Evolutionary conservation across 345 rosid species (phyloP).

Genomic region (Excoecaria agallocha): DNA sequence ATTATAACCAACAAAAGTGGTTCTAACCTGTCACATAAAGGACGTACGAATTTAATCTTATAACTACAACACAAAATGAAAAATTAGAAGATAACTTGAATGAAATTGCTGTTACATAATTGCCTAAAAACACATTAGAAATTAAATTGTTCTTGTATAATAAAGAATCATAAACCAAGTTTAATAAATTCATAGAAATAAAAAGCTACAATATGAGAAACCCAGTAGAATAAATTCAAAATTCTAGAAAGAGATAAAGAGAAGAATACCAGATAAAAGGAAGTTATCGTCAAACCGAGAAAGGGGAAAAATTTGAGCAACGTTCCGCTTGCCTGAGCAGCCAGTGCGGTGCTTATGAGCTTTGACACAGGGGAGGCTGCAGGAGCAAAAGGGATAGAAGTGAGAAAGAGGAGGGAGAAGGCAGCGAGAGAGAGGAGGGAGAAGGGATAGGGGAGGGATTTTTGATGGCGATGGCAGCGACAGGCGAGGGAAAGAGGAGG

Average conservation of each 20-base stretch:
- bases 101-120: too few relatives aligned
- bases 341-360: slow-evolving; percentile 76
- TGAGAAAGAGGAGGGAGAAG: too few relatives aligned
- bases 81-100: too few relatives aligned
- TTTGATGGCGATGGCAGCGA: too few relatives aligned
- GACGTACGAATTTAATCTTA: not conserved
- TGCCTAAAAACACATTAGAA: too few relatives aligned
- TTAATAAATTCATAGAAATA: not conserved
- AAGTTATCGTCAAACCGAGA: slow-evolving; percentile 62
- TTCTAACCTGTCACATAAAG: not conserved
- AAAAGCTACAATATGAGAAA: not conserved
- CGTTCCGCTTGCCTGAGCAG: slow-evolving; percentile 64
- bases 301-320: slow-evolving; percentile 53
- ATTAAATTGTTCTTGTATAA: too few relatives aligned
- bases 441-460: too few relatives aligned
- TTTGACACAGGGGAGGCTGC: slow-evolving; percentile 76
- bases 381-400: too few relatives aligned
- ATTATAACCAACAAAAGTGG: not conserved
- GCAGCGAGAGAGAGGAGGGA: too few relatives aligned
- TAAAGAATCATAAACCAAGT: too few relatives aligned
- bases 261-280: slow-evolving; percentile 66
- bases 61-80: not conserved
- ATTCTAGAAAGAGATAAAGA: not conserved
- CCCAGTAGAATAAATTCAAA: not conserved
- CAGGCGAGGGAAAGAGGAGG: too few relatives aligned